Evolutionary conservation across 1,284 basidiomycete species (phyloP).

Genomic region (Microbotryomycetes sp.): DNA sequence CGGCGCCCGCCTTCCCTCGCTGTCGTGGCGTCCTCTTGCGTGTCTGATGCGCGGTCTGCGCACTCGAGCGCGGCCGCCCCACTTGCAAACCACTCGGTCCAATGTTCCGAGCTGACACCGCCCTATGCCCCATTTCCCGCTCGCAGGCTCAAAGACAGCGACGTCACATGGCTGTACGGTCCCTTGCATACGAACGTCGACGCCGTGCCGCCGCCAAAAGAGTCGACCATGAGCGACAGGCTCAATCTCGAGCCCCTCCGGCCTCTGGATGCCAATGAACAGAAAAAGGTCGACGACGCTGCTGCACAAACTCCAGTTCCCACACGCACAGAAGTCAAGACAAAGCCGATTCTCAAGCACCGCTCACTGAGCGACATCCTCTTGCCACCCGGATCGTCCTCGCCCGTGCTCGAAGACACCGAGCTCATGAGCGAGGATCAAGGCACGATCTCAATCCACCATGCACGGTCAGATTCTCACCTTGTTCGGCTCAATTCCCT

Average conservation of each 20-base stretch:
- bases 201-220: slow-evolving; percentile 50
- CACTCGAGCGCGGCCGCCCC: neutral
- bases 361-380: slow-evolving; percentile 88
- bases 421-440: slow-evolving; percentile 28
- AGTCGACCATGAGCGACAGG: slow-evolving; percentile 49
- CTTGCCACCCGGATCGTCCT: slow-evolving; percentile 44
- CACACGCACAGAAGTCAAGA: slow-evolving; percentile 16
- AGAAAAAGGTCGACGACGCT: slow-evolving; percentile 24
- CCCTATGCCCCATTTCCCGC: neutral
- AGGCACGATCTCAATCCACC: slow-evolving; percentile 24
- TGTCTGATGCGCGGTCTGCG: too few species aligned
- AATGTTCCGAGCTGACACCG: too few species aligned
- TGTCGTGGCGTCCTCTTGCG: neutral
- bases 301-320: slow-evolving; percentile 4
- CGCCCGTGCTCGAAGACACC: slow-evolving; percentile 43
- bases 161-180: slow-evolving; percentile 98
- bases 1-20: neutral
- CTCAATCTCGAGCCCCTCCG: slow-evolving; percentile 46
- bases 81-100: neutral
- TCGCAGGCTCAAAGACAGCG: slow-evolving; percentile 92
- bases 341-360: slow-evolving; percentile 92
- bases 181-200: slow-evolving; percentile 88
- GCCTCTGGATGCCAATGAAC: slow-evolving; percentile 16
- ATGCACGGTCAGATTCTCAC: slow-evolving; percentile 28
- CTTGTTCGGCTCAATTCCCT: slow-evolving; percentile 30